These are phyloP conservation scores for Aspergillus amoenus DNA, from an alignment of 2,329 filamentous ascomycete species.

Conservation along the genomic window DNA sequence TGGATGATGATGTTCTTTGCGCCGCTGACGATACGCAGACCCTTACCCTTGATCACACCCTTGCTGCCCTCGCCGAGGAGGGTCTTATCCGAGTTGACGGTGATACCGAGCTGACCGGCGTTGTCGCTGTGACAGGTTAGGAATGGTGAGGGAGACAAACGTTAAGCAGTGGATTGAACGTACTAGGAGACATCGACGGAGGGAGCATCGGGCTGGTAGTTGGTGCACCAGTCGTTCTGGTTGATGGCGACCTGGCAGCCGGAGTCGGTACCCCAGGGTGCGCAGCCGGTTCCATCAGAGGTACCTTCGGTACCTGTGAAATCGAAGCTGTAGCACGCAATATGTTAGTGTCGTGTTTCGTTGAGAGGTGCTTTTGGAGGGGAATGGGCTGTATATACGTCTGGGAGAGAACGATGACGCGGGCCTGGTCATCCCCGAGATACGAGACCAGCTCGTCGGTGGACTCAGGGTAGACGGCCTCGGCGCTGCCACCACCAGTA, in stretches of 20 bases:
- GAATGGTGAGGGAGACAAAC: slow-evolving; percentile 16
- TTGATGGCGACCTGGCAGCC: slow-evolving; percentile 62
- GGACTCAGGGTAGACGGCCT: slow-evolving; percentile 55
- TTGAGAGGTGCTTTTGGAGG: too few species aligned
- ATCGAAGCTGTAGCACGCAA: slow-evolving; percentile 16
- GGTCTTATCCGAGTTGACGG: slow-evolving; percentile 58
- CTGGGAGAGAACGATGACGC: slow-evolving; percentile 53
- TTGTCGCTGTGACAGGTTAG: slow-evolving; percentile 43
- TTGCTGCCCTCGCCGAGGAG: slow-evolving; percentile 54
- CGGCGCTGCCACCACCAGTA: slow-evolving; percentile 60
- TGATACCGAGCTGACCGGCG: slow-evolving; percentile 52
- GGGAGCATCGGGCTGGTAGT: slow-evolving; percentile 57
- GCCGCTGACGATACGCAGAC: slow-evolving; percentile 50
- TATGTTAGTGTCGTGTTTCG: neutral
- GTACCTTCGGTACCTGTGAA: slow-evolving; percentile 30
- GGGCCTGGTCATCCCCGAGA: slow-evolving; percentile 54
- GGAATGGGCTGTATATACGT: slow-evolving; percentile 6
- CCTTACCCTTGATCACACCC: slow-evolving; percentile 60
- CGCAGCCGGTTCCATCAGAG: slow-evolving; percentile 52
- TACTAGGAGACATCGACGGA: slow-evolving; percentile 43
- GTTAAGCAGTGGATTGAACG: neutral
- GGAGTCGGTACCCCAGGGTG: slow-evolving; percentile 56
- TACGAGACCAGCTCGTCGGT: slow-evolving; percentile 60
- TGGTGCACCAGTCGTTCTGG: slow-evolving; percentile 58
- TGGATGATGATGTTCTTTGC: slow-evolving; percentile 61